These are phyloP conservation scores for Ceratocystis ficicola DNA, from an alignment of 2,329 filamentous ascomycete species.

Conservation along the genomic window DNA sequence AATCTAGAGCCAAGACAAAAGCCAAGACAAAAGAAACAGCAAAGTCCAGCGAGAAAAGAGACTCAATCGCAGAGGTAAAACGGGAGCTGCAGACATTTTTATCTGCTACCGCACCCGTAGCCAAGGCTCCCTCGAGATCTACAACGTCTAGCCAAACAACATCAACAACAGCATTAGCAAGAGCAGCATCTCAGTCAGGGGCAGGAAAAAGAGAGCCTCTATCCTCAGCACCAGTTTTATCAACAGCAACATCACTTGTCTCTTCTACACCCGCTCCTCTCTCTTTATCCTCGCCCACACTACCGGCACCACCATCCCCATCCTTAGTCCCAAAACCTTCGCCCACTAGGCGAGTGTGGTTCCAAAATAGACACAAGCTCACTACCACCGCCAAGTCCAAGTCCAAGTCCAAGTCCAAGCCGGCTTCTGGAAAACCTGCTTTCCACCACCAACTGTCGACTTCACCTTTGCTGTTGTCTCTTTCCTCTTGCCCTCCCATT, in stretches of 20 bases:
- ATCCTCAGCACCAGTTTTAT: neutral
- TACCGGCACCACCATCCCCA: neutral
- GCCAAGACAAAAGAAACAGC: conserved; percentile 8
- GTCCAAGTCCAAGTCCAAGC: neutral
- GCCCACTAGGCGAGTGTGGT: conserved; percentile 9
- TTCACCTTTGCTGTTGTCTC: conserved; percentile 10
- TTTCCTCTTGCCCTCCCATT: conserved; percentile 8
- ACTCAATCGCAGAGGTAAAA: neutral
- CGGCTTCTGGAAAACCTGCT: neutral
- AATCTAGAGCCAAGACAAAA: conserved; percentile 11
- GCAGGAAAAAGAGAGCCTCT: neutral
- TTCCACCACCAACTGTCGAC: neutral
- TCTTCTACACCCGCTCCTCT: neutral
- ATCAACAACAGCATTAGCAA: neutral
- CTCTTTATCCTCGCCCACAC: neutral
- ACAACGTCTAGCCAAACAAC: neutral
- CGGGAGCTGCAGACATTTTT: neutral
- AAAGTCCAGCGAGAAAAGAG: neutral
- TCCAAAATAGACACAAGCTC: conserved; percentile 8
- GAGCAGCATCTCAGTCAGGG: neutral
- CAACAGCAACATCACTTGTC: neutral
- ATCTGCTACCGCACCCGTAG: neutral
- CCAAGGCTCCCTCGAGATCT: neutral
- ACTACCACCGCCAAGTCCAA: neutral
- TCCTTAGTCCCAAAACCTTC: neutral